Evolutionary conservation across 305 asterid genomes (phyloP).

Genomic region (Salvia sclarea): DNA sequence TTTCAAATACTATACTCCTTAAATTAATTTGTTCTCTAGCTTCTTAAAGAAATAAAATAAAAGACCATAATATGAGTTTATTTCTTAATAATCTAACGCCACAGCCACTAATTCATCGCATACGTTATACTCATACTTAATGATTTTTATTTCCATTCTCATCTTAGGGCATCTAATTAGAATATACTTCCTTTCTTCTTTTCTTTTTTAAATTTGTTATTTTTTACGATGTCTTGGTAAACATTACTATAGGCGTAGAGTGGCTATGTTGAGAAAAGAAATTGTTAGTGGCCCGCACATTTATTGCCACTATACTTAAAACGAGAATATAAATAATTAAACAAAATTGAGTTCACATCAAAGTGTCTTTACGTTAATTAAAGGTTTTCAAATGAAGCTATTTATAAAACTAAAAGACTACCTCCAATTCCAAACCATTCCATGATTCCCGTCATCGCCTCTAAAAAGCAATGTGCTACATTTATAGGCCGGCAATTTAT

Average conservation of each 20-base stretch:
- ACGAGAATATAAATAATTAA: neutral
- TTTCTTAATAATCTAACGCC: neutral
- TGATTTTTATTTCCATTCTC: neutral
- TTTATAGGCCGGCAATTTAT: neutral
- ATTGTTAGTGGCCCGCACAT: conserved; percentile 31
- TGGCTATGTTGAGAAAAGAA: neutral
- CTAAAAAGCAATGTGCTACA: neutral
- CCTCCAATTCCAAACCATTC: conserved; percentile 13
- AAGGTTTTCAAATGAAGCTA: neutral
- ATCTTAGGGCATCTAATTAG: neutral
- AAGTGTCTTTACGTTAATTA: no score
- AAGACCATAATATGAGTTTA: neutral
- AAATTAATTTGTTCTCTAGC: neutral
- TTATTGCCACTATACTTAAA: neutral
- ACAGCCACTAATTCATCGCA: neutral
- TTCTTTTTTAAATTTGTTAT: neutral
- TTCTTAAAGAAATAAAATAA: no score
- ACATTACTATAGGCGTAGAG: neutral
- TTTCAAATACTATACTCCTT: neutral
- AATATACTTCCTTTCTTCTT: neutral
- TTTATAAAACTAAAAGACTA: neutral
- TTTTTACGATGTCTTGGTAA: neutral
- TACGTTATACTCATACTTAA: neutral
- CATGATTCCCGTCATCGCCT: conserved; percentile 11
- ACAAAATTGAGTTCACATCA: conserved; percentile 4